Conservation (phyloP, 768 basidiomycete genomes). For the Vararia minispora region DNA sequence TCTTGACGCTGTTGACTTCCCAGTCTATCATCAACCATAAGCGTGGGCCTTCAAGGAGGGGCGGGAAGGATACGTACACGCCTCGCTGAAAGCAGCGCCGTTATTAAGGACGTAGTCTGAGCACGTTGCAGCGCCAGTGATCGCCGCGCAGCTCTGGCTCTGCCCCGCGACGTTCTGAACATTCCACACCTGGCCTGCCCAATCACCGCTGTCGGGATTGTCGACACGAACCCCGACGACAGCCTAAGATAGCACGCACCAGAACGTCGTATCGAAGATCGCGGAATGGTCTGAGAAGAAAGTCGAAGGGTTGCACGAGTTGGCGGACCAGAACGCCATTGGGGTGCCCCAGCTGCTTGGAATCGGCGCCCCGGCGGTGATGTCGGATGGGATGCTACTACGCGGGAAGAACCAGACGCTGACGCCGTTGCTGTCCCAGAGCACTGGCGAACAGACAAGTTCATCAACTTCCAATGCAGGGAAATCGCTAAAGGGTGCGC, state of each 20-base stretch:
- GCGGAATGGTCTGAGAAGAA: constrained; percentile 70
- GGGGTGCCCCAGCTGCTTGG: constrained; percentile 72
- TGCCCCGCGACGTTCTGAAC: constrained; percentile 70
- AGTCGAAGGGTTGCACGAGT: constrained; percentile 60
- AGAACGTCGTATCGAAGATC: constrained; percentile 83
- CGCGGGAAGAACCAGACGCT: constrained; percentile 77
- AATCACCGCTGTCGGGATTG: constrained; percentile 57
- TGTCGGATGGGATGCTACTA: constrained; percentile 63
- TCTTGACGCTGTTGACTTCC: constrained; percentile 68
- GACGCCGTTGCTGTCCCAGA: constrained; percentile 70
- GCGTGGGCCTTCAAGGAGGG: constrained; percentile 5
- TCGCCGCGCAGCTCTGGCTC: constrained; percentile 71
- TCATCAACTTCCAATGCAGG: constrained; percentile 6
- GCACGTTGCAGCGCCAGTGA: constrained; percentile 77
- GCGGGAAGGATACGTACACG: constrained; percentile 46
- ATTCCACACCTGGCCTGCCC: constrained; percentile 79
- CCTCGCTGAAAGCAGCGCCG: constrained; percentile 60
- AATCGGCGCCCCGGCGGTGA: constrained; percentile 57
- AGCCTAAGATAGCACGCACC: constrained; percentile 32
- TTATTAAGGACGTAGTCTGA: constrained; percentile 62
- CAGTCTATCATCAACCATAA: constrained; percentile 40
- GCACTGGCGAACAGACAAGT: constrained; percentile 34
- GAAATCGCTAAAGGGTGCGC: constrained; percentile 22
- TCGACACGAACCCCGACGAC: constrained; percentile 9
- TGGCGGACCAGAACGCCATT: constrained; percentile 69